Evolutionary conservation across 1,284 basidiomycete species (phyloP).

Genomic region (Ceratobasidium sp.): DNA sequence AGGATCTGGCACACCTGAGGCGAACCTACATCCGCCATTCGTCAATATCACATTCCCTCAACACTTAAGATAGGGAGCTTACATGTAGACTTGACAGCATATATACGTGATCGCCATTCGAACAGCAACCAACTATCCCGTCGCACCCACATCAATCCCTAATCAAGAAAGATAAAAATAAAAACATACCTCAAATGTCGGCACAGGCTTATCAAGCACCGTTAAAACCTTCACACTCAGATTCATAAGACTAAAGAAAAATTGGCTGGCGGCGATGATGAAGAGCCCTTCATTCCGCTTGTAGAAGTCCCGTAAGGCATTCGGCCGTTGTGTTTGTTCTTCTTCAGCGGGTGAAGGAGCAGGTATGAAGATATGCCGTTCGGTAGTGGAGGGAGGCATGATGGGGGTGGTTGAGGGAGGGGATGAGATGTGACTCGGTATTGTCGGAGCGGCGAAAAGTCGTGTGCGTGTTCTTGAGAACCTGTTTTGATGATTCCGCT

Average conservation of each 20-base stretch:
- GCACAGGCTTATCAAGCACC: conserved; percentile 27
- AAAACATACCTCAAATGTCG: conserved; percentile 40
- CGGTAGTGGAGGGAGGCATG: conserved; percentile 19
- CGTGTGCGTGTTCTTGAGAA: too few relatives aligned
- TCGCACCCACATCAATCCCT: too few relatives aligned
- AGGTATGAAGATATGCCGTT: conserved; percentile 28
- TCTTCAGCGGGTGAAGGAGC: conserved; percentile 2
- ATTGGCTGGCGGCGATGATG: conserved; percentile 40
- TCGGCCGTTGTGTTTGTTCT: not conserved
- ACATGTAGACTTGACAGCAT: conserved; percentile 40
- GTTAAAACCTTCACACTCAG: conserved; percentile 43
- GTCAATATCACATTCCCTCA: not conserved
- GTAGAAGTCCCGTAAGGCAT: conserved; percentile 15
- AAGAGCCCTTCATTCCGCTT: conserved; percentile 44
- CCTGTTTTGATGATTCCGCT: too few relatives aligned
- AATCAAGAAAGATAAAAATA: not conserved
- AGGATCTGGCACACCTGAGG: conserved; percentile 31
- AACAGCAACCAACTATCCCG: conserved; percentile 18
- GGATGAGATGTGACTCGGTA: too few relatives aligned
- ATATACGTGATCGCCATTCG: conserved; percentile 31
- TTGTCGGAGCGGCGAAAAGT: too few relatives aligned
- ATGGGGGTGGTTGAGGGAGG: not conserved
- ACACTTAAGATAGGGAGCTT: not conserved
- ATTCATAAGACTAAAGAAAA: conserved; percentile 45
- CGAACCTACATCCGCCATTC: not conserved